Conservation (phyloP, 805 yeast genomes). For the Suhomyces tanzawaensis region DNA sequence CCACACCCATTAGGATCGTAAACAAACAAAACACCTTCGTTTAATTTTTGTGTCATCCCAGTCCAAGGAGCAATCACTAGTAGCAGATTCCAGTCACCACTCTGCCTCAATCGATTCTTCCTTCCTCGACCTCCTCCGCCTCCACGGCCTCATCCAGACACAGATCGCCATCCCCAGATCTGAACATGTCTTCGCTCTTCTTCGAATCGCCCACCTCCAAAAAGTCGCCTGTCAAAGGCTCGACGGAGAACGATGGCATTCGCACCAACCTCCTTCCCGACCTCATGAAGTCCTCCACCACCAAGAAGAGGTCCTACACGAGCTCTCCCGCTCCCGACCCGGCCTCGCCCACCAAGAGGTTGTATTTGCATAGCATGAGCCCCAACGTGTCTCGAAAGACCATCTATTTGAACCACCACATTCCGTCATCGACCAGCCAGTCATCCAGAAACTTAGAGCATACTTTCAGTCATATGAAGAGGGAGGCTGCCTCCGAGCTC, state of each 20-base stretch:
- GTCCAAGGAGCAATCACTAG: background rate
- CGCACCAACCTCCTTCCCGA: conserved; percentile 3
- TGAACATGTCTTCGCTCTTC: conserved; percentile 5
- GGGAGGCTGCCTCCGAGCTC: background rate
- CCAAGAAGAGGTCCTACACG: conserved; percentile 8
- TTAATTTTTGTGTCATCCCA: conserved; percentile 4
- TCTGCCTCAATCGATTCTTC: background rate
- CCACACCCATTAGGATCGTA: conserved; percentile 2
- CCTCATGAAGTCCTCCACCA: conserved; percentile 6
- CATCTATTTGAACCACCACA: conserved; percentile 17
- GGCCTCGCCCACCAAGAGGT: conserved; percentile 24
- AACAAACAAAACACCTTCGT: conserved; percentile 4
- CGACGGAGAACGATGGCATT: conserved; percentile 6
- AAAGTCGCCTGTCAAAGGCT: background rate
- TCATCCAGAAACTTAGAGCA: background rate
- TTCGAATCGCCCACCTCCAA: conserved; percentile 8
- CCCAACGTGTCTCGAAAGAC: conserved; percentile 33
- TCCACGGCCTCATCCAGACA: background rate
- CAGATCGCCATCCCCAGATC: background rate
- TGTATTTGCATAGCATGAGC: conserved; percentile 33
- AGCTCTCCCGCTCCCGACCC: conserved; percentile 8
- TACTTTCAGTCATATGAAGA: background rate
- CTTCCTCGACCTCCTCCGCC: background rate
- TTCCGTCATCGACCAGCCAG: conserved; percentile 2
- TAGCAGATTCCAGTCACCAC: background rate